Percentiles rank a stretch among this genome's conserved stretches.
phyloP scores from a whole-genome alignment of 2,329 filamentous ascomycete species.

The Sporothrix phasma region DNA sequence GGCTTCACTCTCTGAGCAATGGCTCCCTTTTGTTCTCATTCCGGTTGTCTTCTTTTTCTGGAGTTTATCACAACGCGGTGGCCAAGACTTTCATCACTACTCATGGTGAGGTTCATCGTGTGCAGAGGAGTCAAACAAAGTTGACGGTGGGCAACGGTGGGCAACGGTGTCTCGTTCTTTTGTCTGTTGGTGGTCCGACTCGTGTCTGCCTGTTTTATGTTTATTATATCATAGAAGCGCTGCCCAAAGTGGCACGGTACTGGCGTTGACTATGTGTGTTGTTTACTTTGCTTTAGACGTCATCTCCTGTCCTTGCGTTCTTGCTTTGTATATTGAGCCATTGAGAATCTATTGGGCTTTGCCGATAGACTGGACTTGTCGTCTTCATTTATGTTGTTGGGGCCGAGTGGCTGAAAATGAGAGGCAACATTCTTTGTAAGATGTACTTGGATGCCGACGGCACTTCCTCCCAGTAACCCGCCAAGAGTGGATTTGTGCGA shows the following conservation, averaged over 20 bases:
- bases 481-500: no score
- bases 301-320: neutral
- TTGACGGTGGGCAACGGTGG: neutral
- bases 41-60: neutral
- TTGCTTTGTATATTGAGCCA: neutral
- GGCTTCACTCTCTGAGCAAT: slow-evolving; percentile 36
- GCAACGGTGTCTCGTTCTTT: neutral
- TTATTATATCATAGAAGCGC: neutral
- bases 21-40: neutral
- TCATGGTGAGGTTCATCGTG: neutral
- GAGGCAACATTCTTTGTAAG: neutral
- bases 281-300: neutral
- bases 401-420: no score
- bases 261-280: neutral
- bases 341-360: neutral
- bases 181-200: neutral
- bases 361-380: neutral
- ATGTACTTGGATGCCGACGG: neutral
- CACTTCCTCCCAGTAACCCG: slow-evolving; percentile 1
- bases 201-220: neutral
- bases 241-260: neutral
- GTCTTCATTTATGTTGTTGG: neutral
- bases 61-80: neutral
- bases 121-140: neutral
- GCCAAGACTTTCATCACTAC: neutral